Evolutionary conservation across 2,329 filamentous ascomycete genomes (phyloP).

Genomic region (Pseudocercospora vitis): DNA sequence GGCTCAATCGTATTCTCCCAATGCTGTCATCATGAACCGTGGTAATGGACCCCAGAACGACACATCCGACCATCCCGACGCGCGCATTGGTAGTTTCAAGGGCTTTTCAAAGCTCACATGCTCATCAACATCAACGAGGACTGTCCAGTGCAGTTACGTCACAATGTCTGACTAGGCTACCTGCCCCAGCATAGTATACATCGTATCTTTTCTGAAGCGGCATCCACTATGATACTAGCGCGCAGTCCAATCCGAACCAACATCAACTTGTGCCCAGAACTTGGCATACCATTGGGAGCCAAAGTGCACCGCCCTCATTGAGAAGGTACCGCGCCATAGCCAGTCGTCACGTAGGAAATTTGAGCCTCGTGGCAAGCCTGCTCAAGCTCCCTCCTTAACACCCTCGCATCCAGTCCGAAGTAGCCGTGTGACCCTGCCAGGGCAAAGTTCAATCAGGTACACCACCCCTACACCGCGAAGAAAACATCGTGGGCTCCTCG

Average conservation of each 20-base stretch:
- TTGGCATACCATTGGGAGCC: no score
- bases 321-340: no score
- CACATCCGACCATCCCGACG: slow-evolving; percentile 1
- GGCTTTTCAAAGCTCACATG: background rate
- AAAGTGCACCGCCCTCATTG: no score
- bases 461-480: background rate
- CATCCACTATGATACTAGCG: background rate
- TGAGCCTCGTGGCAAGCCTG: background rate
- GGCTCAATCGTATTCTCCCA: background rate
- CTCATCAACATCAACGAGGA: background rate
- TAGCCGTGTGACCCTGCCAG: background rate
- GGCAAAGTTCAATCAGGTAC: background rate
- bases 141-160: slow-evolving; percentile 2
- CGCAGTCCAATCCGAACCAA: background rate
- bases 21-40: background rate
- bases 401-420: background rate
- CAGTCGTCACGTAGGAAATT: background rate
- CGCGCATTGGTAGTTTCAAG: background rate
- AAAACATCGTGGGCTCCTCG: background rate
- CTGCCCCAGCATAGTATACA: background rate
- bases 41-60: background rate
- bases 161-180: background rate
- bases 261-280: no score
- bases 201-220: background rate
- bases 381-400: background rate